Percentiles rank a stretch among this genome's conserved stretches.
Conservation (phyloP, 2,329 filamentous ascomycete genomes). For the Sporothrix phasma region DNA sequence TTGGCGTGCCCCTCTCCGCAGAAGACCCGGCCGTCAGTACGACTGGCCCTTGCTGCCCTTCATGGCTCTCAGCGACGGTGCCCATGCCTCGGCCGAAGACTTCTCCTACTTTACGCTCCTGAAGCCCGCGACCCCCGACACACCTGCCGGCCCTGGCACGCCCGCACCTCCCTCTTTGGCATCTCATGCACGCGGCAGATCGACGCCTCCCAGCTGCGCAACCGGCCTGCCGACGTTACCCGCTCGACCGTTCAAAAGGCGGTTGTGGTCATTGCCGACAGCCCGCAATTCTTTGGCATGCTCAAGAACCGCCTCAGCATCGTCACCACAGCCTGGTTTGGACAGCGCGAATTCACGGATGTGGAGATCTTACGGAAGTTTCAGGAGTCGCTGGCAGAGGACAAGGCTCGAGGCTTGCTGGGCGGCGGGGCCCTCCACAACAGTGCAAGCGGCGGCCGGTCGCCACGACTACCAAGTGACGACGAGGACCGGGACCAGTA, state of each 20-base stretch:
- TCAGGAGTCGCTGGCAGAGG: conserved; percentile 72
- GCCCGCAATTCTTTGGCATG: conserved; percentile 81
- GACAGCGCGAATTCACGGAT: conserved; percentile 85
- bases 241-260: conserved; percentile 96
- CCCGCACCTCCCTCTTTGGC: conserved; percentile 71
- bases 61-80: conserved; percentile 92
- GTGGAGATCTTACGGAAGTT: conserved; percentile 83
- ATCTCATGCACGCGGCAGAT: conserved; percentile 93
- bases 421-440: conserved; percentile 2
- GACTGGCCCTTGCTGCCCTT: conserved; percentile 90
- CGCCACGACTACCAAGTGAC: conserved; percentile 32
- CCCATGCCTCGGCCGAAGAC: conserved; percentile 90
- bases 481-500: conserved; percentile 76
- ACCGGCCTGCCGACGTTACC: conserved; percentile 82
- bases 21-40: conserved; percentile 72
- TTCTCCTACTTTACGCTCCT: conserved; percentile 97
- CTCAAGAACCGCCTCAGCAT: conserved; percentile 81
- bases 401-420: conserved; percentile 46
- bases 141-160: conserved; percentile 13
- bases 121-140: conserved; percentile 50
- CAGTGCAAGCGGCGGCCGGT: conserved; percentile 5
- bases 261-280: conserved; percentile 88
- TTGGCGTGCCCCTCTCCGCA: conserved; percentile 58
- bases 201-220: conserved; percentile 65
- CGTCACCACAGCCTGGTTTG: conserved; percentile 93